Evolutionary conservation across 208 protist genomes (phyloP).

Genomic region (Endotrypanum monterogeii): DNA sequence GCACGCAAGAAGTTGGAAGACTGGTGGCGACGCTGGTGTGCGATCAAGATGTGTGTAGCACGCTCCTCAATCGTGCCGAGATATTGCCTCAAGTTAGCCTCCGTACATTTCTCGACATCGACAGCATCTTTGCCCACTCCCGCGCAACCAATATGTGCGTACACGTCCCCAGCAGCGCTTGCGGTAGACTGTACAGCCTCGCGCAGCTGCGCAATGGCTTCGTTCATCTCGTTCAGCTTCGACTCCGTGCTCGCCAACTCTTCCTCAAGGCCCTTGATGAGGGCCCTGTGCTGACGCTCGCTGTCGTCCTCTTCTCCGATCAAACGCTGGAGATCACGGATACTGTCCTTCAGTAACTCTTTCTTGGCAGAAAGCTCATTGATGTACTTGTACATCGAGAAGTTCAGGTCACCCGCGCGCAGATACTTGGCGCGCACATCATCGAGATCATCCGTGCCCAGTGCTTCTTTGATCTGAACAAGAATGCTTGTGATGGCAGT

Average conservation of each 20-base stretch:
- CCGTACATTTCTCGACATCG: conserved; percentile 59
- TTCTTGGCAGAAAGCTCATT: conserved; percentile 94
- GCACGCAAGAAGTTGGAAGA: conserved; percentile 6
- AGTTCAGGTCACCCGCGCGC: conserved; percentile 93
- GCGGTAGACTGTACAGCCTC: conserved; percentile 67
- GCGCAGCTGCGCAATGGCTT: conserved; percentile 47
- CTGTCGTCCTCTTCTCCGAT: conserved; percentile 83
- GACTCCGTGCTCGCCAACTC: conserved; percentile 85
- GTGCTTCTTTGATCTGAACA: conserved; percentile 77
- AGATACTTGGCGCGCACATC: conserved; percentile 84
- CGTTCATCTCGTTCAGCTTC: conserved; percentile 70
- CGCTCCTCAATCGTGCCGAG: conserved; percentile 93
- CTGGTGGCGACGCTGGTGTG: conserved; percentile 58
- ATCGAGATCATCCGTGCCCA: conserved; percentile 85
- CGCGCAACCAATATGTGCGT: conserved; percentile 70
- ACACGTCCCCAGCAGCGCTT: conserved; percentile 80
- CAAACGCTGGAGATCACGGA: conserved; percentile 75
- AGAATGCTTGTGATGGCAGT: conserved; percentile 79
- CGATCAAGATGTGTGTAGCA: conserved; percentile 76
- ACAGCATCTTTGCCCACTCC: conserved; percentile 20
- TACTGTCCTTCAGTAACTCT: conserved; percentile 90
- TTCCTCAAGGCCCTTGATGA: conserved; percentile 91
- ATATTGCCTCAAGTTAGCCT: conserved; percentile 87
- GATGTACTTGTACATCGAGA: conserved; percentile 96
- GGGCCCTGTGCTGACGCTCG: conserved; percentile 65